phyloP scores from a whole-genome alignment of 2,329 filamentous ascomycete species.

The Furcasterigmium sp. region DNA sequence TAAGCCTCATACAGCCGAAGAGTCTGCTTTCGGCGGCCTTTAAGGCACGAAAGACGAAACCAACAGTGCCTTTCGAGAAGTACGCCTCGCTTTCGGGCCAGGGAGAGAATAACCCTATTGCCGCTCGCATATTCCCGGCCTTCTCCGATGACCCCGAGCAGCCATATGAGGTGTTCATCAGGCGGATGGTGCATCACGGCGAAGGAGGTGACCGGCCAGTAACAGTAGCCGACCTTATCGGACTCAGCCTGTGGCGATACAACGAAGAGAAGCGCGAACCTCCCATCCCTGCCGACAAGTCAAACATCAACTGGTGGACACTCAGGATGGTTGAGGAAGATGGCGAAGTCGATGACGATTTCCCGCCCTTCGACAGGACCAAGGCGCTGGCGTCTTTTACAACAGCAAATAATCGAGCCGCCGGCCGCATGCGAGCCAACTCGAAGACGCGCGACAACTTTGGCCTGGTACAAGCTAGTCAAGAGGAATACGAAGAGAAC shows the following conservation, averaged over 20 bases:
- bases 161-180: conserved; percentile 67
- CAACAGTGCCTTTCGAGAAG: conserved; percentile 66
- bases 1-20: conserved; percentile 64
- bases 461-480: conserved; percentile 67
- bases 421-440: conserved; percentile 55
- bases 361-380: conserved; percentile 70
- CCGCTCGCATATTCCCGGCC: conserved; percentile 71
- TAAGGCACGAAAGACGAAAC: conserved; percentile 65
- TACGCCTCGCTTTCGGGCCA: conserved; percentile 75
- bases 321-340: conserved; percentile 80
- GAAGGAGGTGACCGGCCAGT: conserved; percentile 57
- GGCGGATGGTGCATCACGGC: conserved; percentile 63
- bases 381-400: conserved; percentile 74
- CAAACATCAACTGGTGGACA: conserved; percentile 78
- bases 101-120: conserved; percentile 70
- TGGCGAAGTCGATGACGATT: conserved; percentile 80
- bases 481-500: conserved; percentile 64
- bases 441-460: conserved; percentile 81
- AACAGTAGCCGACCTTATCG: conserved; percentile 76
- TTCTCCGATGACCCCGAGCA: conserved; percentile 61
- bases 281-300: conserved; percentile 55
- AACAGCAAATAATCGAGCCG: conserved; percentile 69
- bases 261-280: conserved; percentile 72
- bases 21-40: conserved; percentile 68
- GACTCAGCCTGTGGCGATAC: conserved; percentile 72